Conservation (phyloP, 2,329 filamentous ascomycete genomes). For the Aureobasidium lini region DNA sequence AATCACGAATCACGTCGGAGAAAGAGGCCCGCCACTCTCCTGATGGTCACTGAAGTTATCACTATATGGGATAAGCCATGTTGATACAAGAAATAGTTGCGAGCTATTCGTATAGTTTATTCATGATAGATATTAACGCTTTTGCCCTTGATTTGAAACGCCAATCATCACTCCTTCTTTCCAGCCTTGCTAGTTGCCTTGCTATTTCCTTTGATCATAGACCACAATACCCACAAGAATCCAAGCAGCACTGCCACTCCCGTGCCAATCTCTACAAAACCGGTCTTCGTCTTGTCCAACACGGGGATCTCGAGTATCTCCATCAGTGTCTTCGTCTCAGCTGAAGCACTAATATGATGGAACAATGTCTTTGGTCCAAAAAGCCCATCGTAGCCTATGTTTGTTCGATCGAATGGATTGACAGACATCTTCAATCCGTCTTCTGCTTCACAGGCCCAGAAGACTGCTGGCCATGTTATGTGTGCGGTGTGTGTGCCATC, state of each 20-base stretch:
- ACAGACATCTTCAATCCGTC: conserved; percentile 59
- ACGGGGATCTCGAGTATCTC: conserved; percentile 35
- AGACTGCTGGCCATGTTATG: conserved; percentile 75
- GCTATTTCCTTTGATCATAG: neutral
- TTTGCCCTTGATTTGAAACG: too few species aligned
- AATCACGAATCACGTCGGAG: too few species aligned
- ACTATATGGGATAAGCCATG: too few species aligned
- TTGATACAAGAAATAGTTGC: too few species aligned
- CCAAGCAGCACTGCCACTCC: conserved; percentile 35
- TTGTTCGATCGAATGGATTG: conserved; percentile 79
- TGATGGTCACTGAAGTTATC: too few species aligned
- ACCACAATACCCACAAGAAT: conserved; percentile 39
- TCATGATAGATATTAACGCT: too few species aligned
- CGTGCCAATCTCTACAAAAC: conserved; percentile 37
- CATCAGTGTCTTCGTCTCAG: conserved; percentile 11
- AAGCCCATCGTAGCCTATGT: conserved; percentile 76
- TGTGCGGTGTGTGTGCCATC: conserved; percentile 35
- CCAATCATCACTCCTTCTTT: neutral
- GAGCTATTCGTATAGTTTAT: too few species aligned
- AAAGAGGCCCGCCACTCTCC: too few species aligned
- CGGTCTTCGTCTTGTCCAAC: conserved; percentile 29
- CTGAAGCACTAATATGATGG: conserved; percentile 54
- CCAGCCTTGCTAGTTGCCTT: neutral
- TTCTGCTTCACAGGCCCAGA: conserved; percentile 77
- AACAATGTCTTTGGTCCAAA: conserved; percentile 74